Conservation (phyloP, 495 filamentous ascomycete species). For the Neurospora sublineolata region DNA sequence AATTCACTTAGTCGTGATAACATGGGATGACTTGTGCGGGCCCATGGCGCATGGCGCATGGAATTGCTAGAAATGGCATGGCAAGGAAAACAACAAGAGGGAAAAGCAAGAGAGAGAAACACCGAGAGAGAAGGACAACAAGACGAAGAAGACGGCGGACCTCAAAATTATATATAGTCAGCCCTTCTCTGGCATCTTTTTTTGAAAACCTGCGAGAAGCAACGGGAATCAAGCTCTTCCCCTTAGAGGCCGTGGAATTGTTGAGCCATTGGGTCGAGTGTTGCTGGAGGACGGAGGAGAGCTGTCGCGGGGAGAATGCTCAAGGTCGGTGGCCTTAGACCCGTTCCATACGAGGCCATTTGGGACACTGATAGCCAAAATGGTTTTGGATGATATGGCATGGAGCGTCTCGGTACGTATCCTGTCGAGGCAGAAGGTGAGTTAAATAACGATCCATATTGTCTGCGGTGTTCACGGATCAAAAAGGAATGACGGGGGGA, state of each 20-base stretch:
- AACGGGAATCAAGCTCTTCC: not conserved
- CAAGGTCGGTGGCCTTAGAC: not conserved
- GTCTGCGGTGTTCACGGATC: not conserved
- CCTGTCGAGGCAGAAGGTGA: not conserved
- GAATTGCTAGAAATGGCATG: not conserved
- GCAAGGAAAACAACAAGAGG: not conserved
- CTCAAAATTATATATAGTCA: not conserved
- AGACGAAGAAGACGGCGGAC: not conserved
- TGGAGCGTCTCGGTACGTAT: not conserved
- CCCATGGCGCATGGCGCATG: not conserved
- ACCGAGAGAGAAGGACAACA: not conserved
- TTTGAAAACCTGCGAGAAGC: not conserved
- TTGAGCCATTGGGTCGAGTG: not conserved
- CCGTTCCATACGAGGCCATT: not conserved
- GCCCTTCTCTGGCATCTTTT: not conserved
- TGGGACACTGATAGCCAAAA: not conserved
- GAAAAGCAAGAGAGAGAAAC: not conserved
- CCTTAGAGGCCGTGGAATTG: not conserved
- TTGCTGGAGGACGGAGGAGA: not conserved
- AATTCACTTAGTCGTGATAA: rapidly evolving
- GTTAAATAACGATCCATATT: not conserved
- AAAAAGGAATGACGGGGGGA: not conserved
- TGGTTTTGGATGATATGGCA: not conserved
- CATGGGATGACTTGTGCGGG: not conserved
- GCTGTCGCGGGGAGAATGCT: not conserved